Evolutionary conservation across 768 basidiomycete species (phyloP), one percentile per base, ranked within the genome.

Genomic region (Mycena vitilis): DNA sequence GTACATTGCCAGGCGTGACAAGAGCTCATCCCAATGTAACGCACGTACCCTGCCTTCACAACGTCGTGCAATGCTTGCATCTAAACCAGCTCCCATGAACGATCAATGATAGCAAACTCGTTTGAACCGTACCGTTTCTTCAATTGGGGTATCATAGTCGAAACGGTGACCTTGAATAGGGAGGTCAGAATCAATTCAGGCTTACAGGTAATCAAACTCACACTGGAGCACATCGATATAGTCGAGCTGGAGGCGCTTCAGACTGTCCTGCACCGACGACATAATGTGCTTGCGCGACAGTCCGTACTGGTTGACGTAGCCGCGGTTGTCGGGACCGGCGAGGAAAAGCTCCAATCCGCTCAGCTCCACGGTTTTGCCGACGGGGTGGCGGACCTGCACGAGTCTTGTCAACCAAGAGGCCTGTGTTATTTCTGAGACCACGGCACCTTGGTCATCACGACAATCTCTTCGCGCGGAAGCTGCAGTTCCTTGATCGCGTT

Each of bases 141-240:
- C 84, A 38, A 89, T 87, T 1, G 89, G 88, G 0, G 89, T 89
- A 3, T 87, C 80, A 18, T 79, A 65, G 69, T 89, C 89, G 67
- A 88, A 88, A 6, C 88, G 81, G 74, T 88, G 86, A 71, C 85
- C 85, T 86, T 44, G 37, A 49, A 22, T 16, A 22, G 37, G 37
- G 8, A 9, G 30, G 37, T 55, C 10, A n/a, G 5, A 16, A n/a
- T 10, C 11, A 12, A 55, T 4, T 22, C 2, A 36, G 3, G 30
- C 30, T 30, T 5, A 30, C 37, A 7, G 30, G 7, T 13, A 5
- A n/a, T 37, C 11, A 20, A 22, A 72, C 82, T 63, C 71, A 84
- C 91, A 91, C 80, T 93, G 92, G 6, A 93, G 78, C 1, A 94
- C 76, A 72, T 94, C 93, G 73, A 94, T 83, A 67, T 93, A 92